Evolutionary conservation across 2,329 filamentous ascomycete genomes (phyloP).

Genomic region (Nemania sp.): DNA sequence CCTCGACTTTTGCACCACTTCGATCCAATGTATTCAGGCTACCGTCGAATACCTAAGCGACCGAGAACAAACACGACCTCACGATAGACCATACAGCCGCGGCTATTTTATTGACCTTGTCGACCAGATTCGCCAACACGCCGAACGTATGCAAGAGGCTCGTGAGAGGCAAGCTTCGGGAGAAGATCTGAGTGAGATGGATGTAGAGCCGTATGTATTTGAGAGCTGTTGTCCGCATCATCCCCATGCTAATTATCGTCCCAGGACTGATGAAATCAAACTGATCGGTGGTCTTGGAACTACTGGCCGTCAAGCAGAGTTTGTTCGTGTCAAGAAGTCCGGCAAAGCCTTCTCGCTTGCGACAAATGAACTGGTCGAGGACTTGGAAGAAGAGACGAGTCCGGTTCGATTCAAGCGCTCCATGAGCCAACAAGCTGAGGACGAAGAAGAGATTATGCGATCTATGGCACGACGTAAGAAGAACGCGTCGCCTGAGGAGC

Average conservation of each 20-base stretch:
- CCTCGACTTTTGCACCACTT: conserved; percentile 86
- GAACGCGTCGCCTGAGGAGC: conserved; percentile 83
- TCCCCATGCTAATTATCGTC: conserved; percentile 34
- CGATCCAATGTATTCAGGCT: conserved; percentile 86
- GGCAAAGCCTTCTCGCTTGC: conserved; percentile 80
- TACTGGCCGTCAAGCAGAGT: conserved; percentile 81
- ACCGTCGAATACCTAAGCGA: conserved; percentile 86
- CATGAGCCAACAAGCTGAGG: conserved; percentile 70
- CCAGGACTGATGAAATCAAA: conserved; percentile 69
- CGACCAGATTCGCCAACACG: conserved; percentile 91
- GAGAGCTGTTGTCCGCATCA: conserved; percentile 9
- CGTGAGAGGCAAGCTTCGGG: conserved; percentile 65
- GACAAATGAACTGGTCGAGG: conserved; percentile 67
- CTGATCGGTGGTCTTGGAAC: conserved; percentile 80
- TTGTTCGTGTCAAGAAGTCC: conserved; percentile 80
- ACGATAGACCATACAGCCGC: conserved; percentile 90
- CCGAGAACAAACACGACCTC: conserved; percentile 80
- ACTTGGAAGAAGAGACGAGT: conserved; percentile 53
- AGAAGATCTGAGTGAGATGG: conserved; percentile 59
- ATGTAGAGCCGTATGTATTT: conserved; percentile 60
- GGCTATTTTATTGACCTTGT: conserved; percentile 96
- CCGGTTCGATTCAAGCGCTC: conserved; percentile 66
- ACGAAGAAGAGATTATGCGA: conserved; percentile 81
- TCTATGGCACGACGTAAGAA: conserved; percentile 97
- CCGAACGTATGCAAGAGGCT: conserved; percentile 76